Base-by-base conservation (phyloP, 345 rosid species). In the Eucalyptus cloeziana region DNA sequence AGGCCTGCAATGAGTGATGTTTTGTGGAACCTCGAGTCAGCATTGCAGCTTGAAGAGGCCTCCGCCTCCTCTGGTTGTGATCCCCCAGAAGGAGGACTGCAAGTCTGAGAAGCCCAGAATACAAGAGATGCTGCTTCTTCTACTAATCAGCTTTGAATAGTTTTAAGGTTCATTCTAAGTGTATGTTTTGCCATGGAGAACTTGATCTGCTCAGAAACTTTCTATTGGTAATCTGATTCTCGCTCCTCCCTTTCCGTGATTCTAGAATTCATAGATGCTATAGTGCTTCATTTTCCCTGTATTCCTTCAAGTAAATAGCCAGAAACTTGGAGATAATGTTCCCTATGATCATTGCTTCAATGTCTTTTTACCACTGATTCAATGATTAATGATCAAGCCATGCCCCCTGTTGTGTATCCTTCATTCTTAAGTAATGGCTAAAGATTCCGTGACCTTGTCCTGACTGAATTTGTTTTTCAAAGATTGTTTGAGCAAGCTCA, bases 1-100 rank as follows among this genome's bases (percentile, higher is more conserved):
- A 92, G 99, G 89, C 97, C 99, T 13, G 94, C 95, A 58, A 97
- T 96, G 95, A 97, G 97, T 88, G 98, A 96, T 92, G 98, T 96
- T 33, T 80, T 96, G 91, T 95, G 98, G 99, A 95, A 92, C 91
- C 93, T 95, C 86, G 97, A 97, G 87, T 95, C 93, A 86, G 97
- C 99, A 27, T 90, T 96, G 93, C 96, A 96, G 92, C 98, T 97
- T 79, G 94, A 95, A 87, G 96, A 94, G 88, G 97, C 95, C 5
- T 91, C 95, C 2, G 94, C 95, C 5, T 91, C 96, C 3, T 89
- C 93, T 52, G 93, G 94, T 71, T 89, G 56, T 47, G 92, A 93
- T 87, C 69, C 76, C 49, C 89, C 93, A 17, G 94, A 93, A 21
- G 95, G 92, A 89, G 93, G 93, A 79, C 87, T 52, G n/a, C 86